Percentiles rank a stretch among this genome's conserved stretches.
Conservation (phyloP, 129 eudicot species). For the sunflower (Helianthus annuus) region DNA sequence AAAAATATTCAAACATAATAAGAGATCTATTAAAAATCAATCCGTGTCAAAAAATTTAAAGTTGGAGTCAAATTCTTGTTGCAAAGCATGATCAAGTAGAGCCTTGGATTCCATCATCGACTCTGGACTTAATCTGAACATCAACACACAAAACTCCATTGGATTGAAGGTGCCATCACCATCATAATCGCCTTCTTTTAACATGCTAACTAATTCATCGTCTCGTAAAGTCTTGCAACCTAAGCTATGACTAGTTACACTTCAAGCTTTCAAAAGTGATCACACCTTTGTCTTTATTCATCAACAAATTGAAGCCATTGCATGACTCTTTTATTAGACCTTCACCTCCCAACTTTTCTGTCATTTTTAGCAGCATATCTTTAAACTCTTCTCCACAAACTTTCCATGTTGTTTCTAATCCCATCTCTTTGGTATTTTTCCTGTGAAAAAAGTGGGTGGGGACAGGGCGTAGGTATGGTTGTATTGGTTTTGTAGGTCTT, state of each 20-base stretch:
- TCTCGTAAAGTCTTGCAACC: slow-evolving; percentile 50
- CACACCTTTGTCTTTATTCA: slow-evolving; percentile 52
- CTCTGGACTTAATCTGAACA: slow-evolving; percentile 58
- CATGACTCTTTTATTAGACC: slow-evolving; percentile 56
- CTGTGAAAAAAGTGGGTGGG: background rate
- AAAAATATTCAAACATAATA: too few relatives aligned
- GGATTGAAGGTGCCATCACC: slow-evolving; percentile 50
- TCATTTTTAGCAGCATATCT: slow-evolving; percentile 56
- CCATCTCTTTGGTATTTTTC: slow-evolving; percentile 11
- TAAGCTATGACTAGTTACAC: slow-evolving; percentile 43
- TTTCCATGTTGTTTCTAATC: slow-evolving; percentile 27
- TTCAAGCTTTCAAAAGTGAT: slow-evolving; percentile 60
- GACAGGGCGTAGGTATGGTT: background rate
- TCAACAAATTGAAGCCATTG: slow-evolving; percentile 48
- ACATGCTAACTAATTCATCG: slow-evolving; percentile 46
- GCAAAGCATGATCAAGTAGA: slow-evolving; percentile 54
- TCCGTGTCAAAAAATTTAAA: background rate
- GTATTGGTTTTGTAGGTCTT: slow-evolving; percentile 16
- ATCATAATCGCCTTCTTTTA: slow-evolving; percentile 57
- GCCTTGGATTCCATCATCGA: slow-evolving; percentile 43
- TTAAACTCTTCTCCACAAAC: slow-evolving; percentile 33
- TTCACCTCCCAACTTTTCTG: slow-evolving; percentile 48
- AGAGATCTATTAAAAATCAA: background rate
- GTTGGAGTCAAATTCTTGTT: slow-evolving; percentile 26
- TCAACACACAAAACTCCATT: slow-evolving; percentile 70